Evolutionary conservation across 345 rosid genomes (phyloP).

Genomic region (Xanthoceras sorbifolium): DNA sequence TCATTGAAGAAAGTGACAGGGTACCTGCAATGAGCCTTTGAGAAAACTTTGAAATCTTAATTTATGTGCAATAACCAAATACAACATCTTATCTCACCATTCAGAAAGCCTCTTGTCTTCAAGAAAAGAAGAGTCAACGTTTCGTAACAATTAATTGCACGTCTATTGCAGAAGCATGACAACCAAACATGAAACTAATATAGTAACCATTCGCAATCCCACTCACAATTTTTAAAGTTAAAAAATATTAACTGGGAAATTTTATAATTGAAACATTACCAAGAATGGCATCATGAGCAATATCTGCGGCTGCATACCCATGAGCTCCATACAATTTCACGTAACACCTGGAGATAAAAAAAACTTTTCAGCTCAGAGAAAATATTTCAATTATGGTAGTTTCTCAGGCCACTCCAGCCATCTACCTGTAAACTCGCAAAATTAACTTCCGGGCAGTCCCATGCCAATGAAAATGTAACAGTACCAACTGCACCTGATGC

Average conservation of each 20-base stretch:
- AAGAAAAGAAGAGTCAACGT: conserved; percentile 31
- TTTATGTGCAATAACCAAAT: conserved; percentile 8
- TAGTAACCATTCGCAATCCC: background rate
- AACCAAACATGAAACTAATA: background rate
- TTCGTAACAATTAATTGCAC: background rate
- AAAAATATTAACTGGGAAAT: background rate
- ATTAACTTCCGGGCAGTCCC: conserved; percentile 90
- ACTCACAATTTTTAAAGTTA: background rate
- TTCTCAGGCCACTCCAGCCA: background rate
- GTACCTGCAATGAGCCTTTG: conserved; percentile 54
- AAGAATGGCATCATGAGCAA: conserved; percentile 79
- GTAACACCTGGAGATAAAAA: conserved; percentile 66
- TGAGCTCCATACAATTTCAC: conserved; percentile 73
- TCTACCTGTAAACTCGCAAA: conserved; percentile 63
- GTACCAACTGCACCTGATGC: conserved; percentile 52
- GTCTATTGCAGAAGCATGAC: background rate
- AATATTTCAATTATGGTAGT: conserved; percentile 7
- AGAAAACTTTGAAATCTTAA: conserved; percentile 12
- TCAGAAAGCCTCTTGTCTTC: conserved; percentile 91
- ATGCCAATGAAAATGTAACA: conserved; percentile 80
- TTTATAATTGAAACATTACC: conserved; percentile 39
- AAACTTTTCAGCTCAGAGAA: conserved; percentile 22
- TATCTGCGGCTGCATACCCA: conserved; percentile 79
- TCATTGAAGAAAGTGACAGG: conserved; percentile 86
- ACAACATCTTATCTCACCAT: conserved; percentile 52